Conservation (phyloP, 345 rosid species). For the Populus simonii region DNA sequence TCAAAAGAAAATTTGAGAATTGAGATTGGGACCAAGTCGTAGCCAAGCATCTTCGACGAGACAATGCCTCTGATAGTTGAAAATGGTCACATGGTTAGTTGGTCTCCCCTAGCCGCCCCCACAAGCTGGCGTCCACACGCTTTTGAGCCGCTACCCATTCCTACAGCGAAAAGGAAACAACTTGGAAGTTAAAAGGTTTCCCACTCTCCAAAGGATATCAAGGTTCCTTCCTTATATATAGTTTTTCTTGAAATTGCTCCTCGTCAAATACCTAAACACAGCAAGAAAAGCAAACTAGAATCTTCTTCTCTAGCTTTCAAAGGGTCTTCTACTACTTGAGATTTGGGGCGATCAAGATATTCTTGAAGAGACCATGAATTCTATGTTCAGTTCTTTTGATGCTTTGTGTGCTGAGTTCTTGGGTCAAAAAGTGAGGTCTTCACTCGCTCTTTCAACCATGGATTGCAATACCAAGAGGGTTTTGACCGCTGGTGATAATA, state of each 20-base stretch:
- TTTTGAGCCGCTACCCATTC: neutral
- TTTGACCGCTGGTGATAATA: neutral
- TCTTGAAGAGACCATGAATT: slow-evolving; percentile 46
- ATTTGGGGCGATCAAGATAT: neutral
- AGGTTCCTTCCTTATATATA: neutral
- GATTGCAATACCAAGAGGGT: neutral
- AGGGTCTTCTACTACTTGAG: neutral
- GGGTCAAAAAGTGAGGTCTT: slow-evolving; percentile 37
- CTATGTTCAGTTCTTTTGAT: slow-evolving; percentile 74
- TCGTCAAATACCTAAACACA: neutral
- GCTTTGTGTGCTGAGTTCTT: slow-evolving; percentile 53
- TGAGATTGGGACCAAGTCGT: too few species aligned
- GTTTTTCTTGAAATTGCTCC: neutral
- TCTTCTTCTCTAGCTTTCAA: neutral
- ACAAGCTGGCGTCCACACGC: neutral
- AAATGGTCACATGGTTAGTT: neutral
- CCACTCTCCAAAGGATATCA: neutral
- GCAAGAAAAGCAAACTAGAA: neutral
- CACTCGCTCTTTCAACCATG: slow-evolving; percentile 11
- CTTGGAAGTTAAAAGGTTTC: neutral
- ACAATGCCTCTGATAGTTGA: too few species aligned
- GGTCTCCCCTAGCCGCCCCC: neutral
- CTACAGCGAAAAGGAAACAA: neutral
- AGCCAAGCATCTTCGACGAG: too few species aligned
- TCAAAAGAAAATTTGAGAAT: too few species aligned